phyloP scores from a whole-genome alignment of 495 filamentous ascomycete species.

The Penicillium lagena region DNA sequence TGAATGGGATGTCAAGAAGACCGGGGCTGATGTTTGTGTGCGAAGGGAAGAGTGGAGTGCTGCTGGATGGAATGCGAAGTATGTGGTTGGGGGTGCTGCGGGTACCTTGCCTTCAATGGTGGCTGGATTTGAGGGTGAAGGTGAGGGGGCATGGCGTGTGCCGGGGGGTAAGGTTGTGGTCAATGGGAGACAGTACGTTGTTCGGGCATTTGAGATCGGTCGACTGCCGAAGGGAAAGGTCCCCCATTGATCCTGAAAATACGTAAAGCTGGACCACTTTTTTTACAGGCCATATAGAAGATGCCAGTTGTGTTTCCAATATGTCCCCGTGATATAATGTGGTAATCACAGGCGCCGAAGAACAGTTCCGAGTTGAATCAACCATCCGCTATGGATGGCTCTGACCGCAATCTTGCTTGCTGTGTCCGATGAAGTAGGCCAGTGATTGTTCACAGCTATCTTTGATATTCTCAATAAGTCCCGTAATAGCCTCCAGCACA shows the following conservation, averaged over 20 bases:
- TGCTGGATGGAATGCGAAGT: slow-evolving; percentile 19
- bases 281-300: no score
- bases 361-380: no score
- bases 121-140: slow-evolving; percentile 13
- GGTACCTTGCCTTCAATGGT: slow-evolving; percentile 19
- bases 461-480: no score
- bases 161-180: slow-evolving; percentile 20
- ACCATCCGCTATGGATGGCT: no score
- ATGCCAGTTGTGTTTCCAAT: no score
- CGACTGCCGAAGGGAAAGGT: not conserved
- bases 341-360: no score
- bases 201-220: slow-evolving; percentile 28
- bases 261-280: not conserved
- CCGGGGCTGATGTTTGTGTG: slow-evolving; percentile 27
- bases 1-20: slow-evolving; percentile 13
- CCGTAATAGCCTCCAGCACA: no score
- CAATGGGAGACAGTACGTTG: slow-evolving; percentile 20
- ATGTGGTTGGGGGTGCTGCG: slow-evolving; percentile 17
- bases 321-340: no score
- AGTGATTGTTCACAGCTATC: no score
- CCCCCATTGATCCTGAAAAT: not conserved
- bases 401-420: no score
- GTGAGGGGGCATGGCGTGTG: slow-evolving; percentile 6
- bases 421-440: no score
- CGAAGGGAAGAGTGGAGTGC: slow-evolving; percentile 29